Base-by-base conservation (phyloP, 495 filamentous ascomycete genomes). In the Daldinia caldariorum region DNA sequence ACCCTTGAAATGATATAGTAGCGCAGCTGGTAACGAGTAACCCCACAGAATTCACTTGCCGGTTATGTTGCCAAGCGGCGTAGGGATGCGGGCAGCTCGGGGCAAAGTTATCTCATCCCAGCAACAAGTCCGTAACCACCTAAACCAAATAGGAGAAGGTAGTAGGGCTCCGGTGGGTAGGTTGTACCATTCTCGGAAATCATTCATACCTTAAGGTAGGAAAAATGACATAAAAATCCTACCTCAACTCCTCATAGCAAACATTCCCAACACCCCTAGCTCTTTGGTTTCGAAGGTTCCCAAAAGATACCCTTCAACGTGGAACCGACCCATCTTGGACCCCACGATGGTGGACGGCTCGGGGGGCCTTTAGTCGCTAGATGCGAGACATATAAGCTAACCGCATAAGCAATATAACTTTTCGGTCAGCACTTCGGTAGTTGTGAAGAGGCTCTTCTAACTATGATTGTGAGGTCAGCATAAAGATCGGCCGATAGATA, bases 41-140 rank as follows among this genome's bases (percentile, higher is more conserved):
- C 64, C 64, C 69, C 69, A 72, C 69, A 68, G 60, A 39, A 39
- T 59, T 66, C 39, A 73, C 66, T 69, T 69, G 70, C 70, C 70
- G 66, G 66, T 37, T 37, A 47, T 72, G 47, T 69, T 66, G 64
- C 70, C 58, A 73, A 69, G 43, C 32, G 62, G 61, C 37, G 66
- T 73, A 73, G 60, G 58, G 70, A 22, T 63, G 64, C 67, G 69
- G 63, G 49, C 55, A 63, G 67, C 13, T 66, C 62, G 58, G 62
- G 62, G 32, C 61, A 71, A 56, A 50, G 45, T 39, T 62, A 31
- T 62, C 58, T 58, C 47, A 62, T 66, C 59, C 58, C 55, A 37
- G 63, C 18, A 45, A 60, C 39, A 59, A 10, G 38, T 63, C 64
- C 54, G 64, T 54, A 47, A 38, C 34, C 2, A 35, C 34, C 60